phyloP scores from a whole-genome alignment of 345 rosid genomes.

The Eutrema japonicum region DNA sequence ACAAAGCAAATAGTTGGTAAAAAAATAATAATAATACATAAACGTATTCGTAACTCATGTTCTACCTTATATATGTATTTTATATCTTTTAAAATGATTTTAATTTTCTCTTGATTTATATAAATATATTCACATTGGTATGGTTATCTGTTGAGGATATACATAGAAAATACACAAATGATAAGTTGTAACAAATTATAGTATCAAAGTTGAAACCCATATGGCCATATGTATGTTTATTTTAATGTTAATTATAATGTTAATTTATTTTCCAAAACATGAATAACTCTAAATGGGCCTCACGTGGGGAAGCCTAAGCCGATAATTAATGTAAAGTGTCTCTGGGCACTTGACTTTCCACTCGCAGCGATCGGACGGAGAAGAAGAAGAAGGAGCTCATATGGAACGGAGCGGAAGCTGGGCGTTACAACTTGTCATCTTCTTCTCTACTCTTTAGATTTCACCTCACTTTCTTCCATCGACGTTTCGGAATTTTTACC shows the following conservation, averaged over 20 bases:
- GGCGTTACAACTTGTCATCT: constrained; percentile 39
- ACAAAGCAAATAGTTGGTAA: too few species aligned
- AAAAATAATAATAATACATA: too few species aligned
- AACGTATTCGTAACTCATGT: too few species aligned
- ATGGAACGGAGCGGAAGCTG: constrained; percentile 17
- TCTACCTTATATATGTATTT: too few species aligned
- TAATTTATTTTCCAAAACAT: neutral
- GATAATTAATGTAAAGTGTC: constrained; percentile 34
- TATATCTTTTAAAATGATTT: too few species aligned
- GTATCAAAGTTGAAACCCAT: too few species aligned
- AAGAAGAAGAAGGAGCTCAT: constrained; percentile 34
- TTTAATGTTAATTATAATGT: neutral
- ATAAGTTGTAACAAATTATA: too few species aligned
- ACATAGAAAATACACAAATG: too few species aligned
- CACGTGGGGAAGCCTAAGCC: constrained; percentile 36
- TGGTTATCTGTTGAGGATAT: too few species aligned
- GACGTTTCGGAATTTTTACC: neutral
- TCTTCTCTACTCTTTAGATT: constrained; percentile 35
- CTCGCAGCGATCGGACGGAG: constrained; percentile 41
- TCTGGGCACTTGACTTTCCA: constrained; percentile 37
- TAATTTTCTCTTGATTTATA: too few species aligned
- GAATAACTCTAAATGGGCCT: constrained; percentile 31
- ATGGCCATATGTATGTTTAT: too few species aligned
- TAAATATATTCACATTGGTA: too few species aligned
- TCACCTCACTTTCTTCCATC: constrained; percentile 37